Evolutionary conservation across 495 filamentous ascomycete species (phyloP), one percentile per base, ranked within the genome.

Genomic region (Penicillium coffeae): DNA sequence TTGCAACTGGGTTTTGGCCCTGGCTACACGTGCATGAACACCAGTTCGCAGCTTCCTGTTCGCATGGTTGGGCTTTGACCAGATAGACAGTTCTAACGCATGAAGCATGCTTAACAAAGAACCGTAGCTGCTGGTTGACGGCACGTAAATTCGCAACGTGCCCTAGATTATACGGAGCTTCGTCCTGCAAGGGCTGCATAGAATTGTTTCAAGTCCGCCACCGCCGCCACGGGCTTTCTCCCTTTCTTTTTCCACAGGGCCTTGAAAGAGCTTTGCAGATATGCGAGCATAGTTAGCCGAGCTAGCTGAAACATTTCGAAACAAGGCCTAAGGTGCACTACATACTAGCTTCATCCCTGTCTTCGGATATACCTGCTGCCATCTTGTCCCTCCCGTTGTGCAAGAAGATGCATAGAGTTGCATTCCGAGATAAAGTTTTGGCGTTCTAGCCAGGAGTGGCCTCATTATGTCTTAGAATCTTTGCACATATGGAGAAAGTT

Each of bases 11-110:
- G 27, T 21, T 34, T 22, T 16, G 33, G 39, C 12, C 16, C 39
- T 36, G 45, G 42, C 46, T 46, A n/a, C 52, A 45, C 37, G 15
- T 56, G 52, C 59, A 59, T 62, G 59, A 62, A 62, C 59, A 42
- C 40, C 32, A 19, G 59, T 59, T 59, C 46, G 55, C 55, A 53
- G 52, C 38, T 22, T n/a, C n/a, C 19, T 27, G n/a, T 16, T 47
- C 42, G 16, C 36, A 21, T 10, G 37, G 15, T 21, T 33, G 14
- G 1, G 21, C 1, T n/a, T 21, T 36, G 32, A 12, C 1, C 25
- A 32, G 15, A 44, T 13, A 19, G 13, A 32, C n/a, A n/a, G n/a
- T n/a, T n/a, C n/a, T n/a, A n/a, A n/a, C n/a, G n/a, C n/a, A n/a
- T n/a, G n/a, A n/a, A n/a, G n/a, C n/a, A n/a, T n/a, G n/a, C n/a